phyloP scores from a whole-genome alignment of 257 asterid genomes.

The Solanum raphanifolium region DNA sequence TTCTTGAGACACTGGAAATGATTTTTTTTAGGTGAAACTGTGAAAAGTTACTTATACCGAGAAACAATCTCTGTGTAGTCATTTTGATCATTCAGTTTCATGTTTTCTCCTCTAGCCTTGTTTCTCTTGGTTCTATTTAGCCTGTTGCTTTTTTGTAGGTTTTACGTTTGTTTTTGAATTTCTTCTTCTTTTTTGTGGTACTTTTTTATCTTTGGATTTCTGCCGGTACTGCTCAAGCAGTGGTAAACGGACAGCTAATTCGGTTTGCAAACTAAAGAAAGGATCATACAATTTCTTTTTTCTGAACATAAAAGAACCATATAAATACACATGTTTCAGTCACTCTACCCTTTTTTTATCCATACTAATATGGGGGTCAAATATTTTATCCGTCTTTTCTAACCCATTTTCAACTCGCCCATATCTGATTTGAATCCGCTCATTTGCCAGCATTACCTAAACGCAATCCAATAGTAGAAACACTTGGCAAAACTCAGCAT shows the following conservation, averaged over 20 bases:
- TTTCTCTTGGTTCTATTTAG: not conserved
- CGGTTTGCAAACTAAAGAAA: not conserved
- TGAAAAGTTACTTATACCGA: not conserved
- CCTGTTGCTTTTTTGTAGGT: not conserved
- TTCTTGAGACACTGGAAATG: not conserved
- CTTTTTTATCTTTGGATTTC: not conserved
- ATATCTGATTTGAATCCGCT: not conserved
- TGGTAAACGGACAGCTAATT: not conserved
- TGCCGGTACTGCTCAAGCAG: not conserved
- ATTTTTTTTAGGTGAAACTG: not conserved
- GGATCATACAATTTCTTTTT: not conserved
- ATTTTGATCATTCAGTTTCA: not conserved
- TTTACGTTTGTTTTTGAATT: not conserved
- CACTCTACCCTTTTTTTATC: not conserved
- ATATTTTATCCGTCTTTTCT: not conserved
- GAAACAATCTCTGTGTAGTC: not conserved
- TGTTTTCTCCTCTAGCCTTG: not conserved
- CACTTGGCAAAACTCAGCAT: not conserved
- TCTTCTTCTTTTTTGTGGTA: not conserved
- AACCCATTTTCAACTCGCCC: not conserved
- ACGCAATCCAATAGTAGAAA: not conserved
- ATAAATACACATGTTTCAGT: not conserved
- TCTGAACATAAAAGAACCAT: not conserved
- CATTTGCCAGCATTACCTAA: not conserved
- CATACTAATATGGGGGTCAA: not conserved